phyloP scores from a whole-genome alignment of 148 eudicot species.

The Limonium bicolor region DNA sequence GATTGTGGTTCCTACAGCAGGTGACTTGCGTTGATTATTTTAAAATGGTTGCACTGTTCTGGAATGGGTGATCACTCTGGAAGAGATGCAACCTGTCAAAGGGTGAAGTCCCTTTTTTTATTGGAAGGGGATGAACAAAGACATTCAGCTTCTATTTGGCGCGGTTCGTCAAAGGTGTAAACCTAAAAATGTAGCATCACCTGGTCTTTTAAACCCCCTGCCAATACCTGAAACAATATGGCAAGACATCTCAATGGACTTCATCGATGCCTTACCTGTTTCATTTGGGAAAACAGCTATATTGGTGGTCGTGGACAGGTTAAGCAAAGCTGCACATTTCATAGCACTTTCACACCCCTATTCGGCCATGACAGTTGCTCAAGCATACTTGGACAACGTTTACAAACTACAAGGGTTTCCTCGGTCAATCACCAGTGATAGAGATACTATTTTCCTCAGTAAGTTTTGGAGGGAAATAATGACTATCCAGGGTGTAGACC shows the following conservation, averaged over 20 bases:
- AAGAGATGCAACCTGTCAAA: too few relatives aligned
- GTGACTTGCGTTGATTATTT: too few relatives aligned
- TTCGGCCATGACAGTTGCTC: background rate
- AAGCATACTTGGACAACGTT: background rate
- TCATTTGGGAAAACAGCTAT: background rate
- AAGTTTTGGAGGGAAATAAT: conserved; percentile 4
- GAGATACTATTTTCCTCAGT: conserved; percentile 1
- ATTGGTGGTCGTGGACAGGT: conserved; percentile 5
- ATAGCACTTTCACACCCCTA: conserved; percentile 2
- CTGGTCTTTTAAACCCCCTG: background rate
- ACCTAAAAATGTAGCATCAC: background rate
- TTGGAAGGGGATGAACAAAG: too few relatives aligned
- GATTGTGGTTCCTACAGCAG: too few relatives aligned
- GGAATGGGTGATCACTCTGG: too few relatives aligned
- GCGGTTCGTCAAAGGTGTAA: too few relatives aligned
- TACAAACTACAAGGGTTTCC: conserved; percentile 9
- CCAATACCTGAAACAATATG: background rate
- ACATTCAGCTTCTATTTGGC: too few relatives aligned
- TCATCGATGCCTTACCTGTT: conserved; percentile 1
- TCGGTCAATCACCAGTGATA: background rate
- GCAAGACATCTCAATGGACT: conserved; percentile 7
- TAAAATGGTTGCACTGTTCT: too few relatives aligned
- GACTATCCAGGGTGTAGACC: background rate
- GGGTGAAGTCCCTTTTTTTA: too few relatives aligned
- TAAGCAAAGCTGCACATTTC: conserved; percentile 8